These are phyloP conservation scores for Sedum album DNA, from an alignment of 164 flowering plant genomes.

Conservation along the genomic window DNA sequence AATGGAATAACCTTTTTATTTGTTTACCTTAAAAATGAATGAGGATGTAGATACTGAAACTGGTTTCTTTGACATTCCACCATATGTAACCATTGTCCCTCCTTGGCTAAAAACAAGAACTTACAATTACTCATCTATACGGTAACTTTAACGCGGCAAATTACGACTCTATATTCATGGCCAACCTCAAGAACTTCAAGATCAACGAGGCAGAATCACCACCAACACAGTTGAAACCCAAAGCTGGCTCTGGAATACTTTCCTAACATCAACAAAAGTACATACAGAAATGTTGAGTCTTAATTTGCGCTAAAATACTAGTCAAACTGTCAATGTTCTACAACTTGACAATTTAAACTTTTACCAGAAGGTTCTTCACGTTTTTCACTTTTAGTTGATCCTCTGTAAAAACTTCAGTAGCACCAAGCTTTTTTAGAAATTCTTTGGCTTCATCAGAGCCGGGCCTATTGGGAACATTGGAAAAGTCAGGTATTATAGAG, in stretches of 20 bases:
- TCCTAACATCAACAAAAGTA: conserved; percentile 26
- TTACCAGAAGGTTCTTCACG: conserved; percentile 70
- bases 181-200: conserved; percentile 79
- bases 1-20: not conserved
- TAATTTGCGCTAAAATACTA: not conserved
- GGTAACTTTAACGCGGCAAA: not conserved
- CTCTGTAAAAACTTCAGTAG: conserved; percentile 77
- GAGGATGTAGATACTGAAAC: conserved; percentile 81
- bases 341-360: not conserved
- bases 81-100: conserved; percentile 99
- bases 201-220: conserved; percentile 84
- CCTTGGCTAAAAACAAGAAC: conserved; percentile 46
- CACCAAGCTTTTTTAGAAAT: conserved; percentile 70
- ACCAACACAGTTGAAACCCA: conserved; percentile 93
- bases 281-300: not conserved
- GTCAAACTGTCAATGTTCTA: not conserved
- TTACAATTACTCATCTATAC: not conserved
- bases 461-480: conserved; percentile 29
- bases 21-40: conserved; percentile 88
- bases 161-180: not conserved
- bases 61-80: conserved; percentile 97
- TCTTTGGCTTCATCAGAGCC: conserved; percentile 75
- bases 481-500: not conserved
- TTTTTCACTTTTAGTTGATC: conserved; percentile 69
- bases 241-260: conserved; percentile 64